A percentile compares a stretch with the other conserved stretches of the same genome.
Conservation (phyloP, 208 protist species). For the Leishmania gerbilli region DNA sequence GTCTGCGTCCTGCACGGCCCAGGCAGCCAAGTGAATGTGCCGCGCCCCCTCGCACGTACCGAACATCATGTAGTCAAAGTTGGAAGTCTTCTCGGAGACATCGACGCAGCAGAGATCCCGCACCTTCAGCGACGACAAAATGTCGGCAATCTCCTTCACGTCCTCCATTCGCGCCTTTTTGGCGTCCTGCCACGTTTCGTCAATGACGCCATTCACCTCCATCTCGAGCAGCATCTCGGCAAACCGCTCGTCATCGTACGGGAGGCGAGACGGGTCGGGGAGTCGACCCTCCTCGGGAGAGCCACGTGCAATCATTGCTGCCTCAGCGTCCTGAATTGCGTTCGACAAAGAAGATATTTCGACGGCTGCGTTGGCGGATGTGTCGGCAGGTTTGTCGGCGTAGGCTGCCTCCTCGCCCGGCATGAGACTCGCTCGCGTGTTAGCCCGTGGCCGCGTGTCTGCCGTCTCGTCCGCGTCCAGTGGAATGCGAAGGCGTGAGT, state of each 20-base stretch:
- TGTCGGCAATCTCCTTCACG: conserved; percentile 69
- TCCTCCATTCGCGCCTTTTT: conserved; percentile 77
- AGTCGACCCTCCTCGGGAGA: conserved; percentile 3
- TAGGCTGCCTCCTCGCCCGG: conserved; percentile 31
- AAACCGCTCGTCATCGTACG: conserved; percentile 88
- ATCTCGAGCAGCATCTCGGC: conserved; percentile 88
- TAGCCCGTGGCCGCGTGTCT: conserved; percentile 20
- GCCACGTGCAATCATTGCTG: no score
- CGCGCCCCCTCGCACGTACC: conserved; percentile 85
- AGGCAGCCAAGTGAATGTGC: conserved; percentile 89
- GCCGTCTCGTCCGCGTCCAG: conserved; percentile 25
- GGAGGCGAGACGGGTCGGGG: conserved; percentile 36
- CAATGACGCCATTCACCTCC: conserved; percentile 89
- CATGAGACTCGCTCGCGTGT: conserved; percentile 41
- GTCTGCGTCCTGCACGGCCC: conserved; percentile 89
- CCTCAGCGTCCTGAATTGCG: background rate
- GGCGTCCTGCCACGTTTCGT: conserved; percentile 86
- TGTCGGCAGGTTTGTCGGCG: conserved; percentile 4
- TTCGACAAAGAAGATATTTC: background rate
- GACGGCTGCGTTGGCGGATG: background rate
- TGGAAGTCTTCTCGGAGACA: conserved; percentile 78
- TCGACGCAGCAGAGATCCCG: conserved; percentile 88
- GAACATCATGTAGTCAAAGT: conserved; percentile 92
- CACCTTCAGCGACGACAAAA: conserved; percentile 74
- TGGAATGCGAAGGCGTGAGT: conserved; percentile 63